Base-by-base conservation (phyloP, 176 grass and related monocot genomes). In the Urochloa ruziziensis region DNA sequence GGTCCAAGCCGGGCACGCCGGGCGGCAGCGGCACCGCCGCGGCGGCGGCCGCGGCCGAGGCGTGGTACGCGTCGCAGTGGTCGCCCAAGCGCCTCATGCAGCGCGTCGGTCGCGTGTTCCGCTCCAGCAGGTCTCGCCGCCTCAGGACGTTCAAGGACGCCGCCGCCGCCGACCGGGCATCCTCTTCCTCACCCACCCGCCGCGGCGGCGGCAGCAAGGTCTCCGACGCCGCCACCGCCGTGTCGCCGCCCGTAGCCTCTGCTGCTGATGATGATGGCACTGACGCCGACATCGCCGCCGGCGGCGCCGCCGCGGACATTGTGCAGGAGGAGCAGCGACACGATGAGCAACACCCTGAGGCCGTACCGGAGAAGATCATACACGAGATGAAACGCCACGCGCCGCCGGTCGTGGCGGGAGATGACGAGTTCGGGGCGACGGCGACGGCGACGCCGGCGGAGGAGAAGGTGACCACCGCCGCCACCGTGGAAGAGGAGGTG, bases 351-450 rank as follows among this genome's bases (percentile, higher is more conserved):
- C 36, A 67, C 18, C 21, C 9, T 4, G 78, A 86, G 65, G 10
- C 17, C 57, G 83, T 90, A 12, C 66, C 48, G 1, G 92, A 94
- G 86, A 94, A 90, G 73, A 90, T 85, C 68, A 94, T 86, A 62
- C 78, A 17, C 70, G 92, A 83, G 73, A 62, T 70, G 60, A 76
- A 64, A 63, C 64, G 60, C 36, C 62, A 62, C 18, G 5, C 28
- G 60, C 65, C 47, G 17, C 13, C 5, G 36, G 21, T 34, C 57
- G 69, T 56, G 10, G 19, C 39, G 3, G 77, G 35, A 29, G 79
- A 42, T 30, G 65, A 83, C 9, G 49, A 48, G 42, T 19, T 10
- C 5, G 37, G 19, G 76, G 14, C 1, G 62, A 27, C n/a, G n/a
- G n/a, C n/a, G n/a, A n/a, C n/a, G 43, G 10, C 49, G 49, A 10